A percentile compares a stretch with the other conserved stretches of the same genome.
Evolutionary conservation across 192 early-diverging fungal species (phyloP).

Genomic region (Backusella mclennaniae): DNA sequence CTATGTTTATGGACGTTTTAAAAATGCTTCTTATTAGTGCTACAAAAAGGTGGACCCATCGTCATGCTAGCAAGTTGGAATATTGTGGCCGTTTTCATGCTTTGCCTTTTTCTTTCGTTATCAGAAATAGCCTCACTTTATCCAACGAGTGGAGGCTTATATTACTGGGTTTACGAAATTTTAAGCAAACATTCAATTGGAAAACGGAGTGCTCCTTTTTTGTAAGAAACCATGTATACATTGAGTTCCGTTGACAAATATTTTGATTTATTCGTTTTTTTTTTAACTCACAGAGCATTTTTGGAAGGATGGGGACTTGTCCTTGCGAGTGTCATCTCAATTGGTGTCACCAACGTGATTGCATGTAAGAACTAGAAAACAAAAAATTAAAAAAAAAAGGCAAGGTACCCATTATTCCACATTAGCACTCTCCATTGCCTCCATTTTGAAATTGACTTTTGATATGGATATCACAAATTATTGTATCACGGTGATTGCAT

Average conservation of each 20-base stretch:
- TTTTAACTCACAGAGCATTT: constrained; percentile 27
- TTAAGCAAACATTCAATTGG: background rate
- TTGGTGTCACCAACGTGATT: constrained; percentile 26
- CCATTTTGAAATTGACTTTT: constrained; percentile 13
- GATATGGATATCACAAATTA: constrained; percentile 10
- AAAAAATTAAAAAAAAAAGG: background rate
- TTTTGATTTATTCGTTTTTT: background rate
- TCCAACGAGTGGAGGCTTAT: constrained; percentile 31
- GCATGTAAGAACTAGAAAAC: constrained; percentile 14
- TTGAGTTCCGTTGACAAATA: background rate
- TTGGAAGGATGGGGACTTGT: constrained; percentile 30
- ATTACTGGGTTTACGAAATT: constrained; percentile 32
- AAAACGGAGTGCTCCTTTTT: constrained; percentile 11
- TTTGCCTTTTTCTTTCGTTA: constrained; percentile 33
- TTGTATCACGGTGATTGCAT: constrained; percentile 6
- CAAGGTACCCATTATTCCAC: background rate
- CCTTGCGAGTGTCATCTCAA: constrained; percentile 23
- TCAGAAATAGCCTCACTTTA: constrained; percentile 31
- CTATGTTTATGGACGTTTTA: background rate
- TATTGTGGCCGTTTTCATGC: constrained; percentile 29
- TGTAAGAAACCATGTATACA: constrained; percentile 9
- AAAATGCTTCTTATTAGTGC: background rate
- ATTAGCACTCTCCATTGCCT: constrained; percentile 24
- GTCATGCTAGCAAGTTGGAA: constrained; percentile 36
- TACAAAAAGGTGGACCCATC: constrained; percentile 31